Percentiles rank a stretch among this genome's conserved stretches.
These are phyloP conservation scores for Plectosphaerella plurivora DNA, from an alignment of 2,329 filamentous ascomycete genomes.

Conservation along the genomic window DNA sequence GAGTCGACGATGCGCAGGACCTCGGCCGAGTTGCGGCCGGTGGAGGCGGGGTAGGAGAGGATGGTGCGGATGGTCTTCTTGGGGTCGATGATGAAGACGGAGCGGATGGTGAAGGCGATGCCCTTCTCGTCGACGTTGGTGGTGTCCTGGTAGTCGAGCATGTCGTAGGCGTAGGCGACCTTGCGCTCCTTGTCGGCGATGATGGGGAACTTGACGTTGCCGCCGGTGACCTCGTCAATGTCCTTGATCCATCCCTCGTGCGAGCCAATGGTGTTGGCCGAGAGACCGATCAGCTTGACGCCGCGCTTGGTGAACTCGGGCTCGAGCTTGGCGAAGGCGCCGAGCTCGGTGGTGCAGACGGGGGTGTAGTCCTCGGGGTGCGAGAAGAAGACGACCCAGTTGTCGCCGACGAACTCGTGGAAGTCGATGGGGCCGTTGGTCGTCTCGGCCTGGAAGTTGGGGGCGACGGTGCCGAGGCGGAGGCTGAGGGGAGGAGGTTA, in stretches of 20 bases:
- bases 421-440: conserved; percentile 76
- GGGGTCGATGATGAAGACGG: conserved; percentile 92
- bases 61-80: conserved; percentile 90
- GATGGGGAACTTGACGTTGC: conserved; percentile 70
- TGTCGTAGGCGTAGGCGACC: conserved; percentile 73
- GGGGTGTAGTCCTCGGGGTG: conserved; percentile 91
- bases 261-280: conserved; percentile 78
- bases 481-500: conserved; percentile 36
- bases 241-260: conserved; percentile 91
- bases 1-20: conserved; percentile 76
- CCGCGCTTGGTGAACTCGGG: conserved; percentile 81
- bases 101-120: conserved; percentile 90
- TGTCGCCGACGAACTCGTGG: conserved; percentile 75
- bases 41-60: conserved; percentile 88
- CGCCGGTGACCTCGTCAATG: conserved; percentile 73
- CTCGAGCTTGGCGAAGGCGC: conserved; percentile 85
- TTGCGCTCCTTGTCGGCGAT: conserved; percentile 76
- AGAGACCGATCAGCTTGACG: conserved; percentile 88
- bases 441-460: conserved; percentile 81
- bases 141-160: conserved; percentile 78
- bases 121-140: conserved; percentile 78
- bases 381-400: conserved; percentile 79
- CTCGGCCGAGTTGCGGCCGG: conserved; percentile 77
- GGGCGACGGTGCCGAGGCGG: conserved; percentile 63
- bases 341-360: conserved; percentile 93